Conservation (phyloP, 306 rosid species). For the Fragaria iinumae region DNA sequence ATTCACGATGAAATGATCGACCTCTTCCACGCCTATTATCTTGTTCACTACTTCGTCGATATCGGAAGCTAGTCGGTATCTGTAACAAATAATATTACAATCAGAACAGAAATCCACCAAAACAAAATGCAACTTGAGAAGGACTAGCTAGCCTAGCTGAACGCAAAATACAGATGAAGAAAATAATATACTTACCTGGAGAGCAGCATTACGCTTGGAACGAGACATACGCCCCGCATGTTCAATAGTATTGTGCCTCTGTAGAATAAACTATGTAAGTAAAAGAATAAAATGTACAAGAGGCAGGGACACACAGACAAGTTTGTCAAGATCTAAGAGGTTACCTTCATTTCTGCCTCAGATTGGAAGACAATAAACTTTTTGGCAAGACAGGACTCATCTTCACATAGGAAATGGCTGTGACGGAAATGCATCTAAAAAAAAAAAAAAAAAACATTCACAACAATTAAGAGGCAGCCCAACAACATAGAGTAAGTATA, state of each 20-base stretch:
- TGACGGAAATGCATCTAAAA: slow-evolving; percentile 87
- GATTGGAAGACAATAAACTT: slow-evolving; percentile 85
- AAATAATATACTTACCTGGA: slow-evolving; percentile 50
- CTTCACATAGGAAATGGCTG: slow-evolving; percentile 92
- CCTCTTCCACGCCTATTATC: slow-evolving; percentile 72
- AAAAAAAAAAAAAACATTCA: neutral
- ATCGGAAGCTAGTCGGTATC: slow-evolving; percentile 92
- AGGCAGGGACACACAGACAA: slow-evolving; percentile 14
- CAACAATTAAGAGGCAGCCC: neutral
- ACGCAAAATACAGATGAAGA: neutral
- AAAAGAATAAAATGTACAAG: neutral
- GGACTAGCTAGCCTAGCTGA: slow-evolving; percentile 1
- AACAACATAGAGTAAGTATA: neutral
- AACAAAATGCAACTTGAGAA: neutral
- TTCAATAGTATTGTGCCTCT: slow-evolving; percentile 86
- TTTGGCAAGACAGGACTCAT: slow-evolving; percentile 82
- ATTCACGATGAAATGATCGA: slow-evolving; percentile 58
- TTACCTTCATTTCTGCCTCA: slow-evolving; percentile 92
- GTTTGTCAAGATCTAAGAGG: slow-evolving; percentile 16
- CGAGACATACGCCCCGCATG: slow-evolving; percentile 98
- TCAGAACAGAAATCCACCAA: slow-evolving; percentile 3
- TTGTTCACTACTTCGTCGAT: slow-evolving; percentile 59
- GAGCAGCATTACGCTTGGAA: slow-evolving; percentile 92
- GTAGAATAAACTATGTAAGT: slow-evolving; percentile 27
- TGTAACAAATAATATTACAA: slow-evolving; percentile 20